A percentile compares a stretch with the other conserved stretches of the same genome.
Conservation (phyloP, 2,329 filamentous ascomycete genomes). For the Chaetomiaceae sp. region DNA sequence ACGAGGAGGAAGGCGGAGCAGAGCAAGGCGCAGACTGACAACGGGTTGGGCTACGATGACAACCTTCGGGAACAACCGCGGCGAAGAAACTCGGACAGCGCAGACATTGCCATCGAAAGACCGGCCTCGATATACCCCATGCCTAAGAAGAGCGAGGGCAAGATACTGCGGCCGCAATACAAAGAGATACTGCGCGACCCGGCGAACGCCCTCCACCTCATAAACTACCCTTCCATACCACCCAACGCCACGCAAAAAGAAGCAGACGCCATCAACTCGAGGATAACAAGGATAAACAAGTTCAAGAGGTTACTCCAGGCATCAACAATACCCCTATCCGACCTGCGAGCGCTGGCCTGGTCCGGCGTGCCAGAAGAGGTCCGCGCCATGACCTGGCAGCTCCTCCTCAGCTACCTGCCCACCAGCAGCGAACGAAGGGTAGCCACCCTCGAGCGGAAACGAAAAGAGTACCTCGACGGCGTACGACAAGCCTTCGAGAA, state of each 20-base stretch:
- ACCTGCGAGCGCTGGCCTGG: slow-evolving; percentile 85
- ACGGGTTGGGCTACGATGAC: slow-evolving; percentile 36
- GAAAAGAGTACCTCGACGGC: slow-evolving; percentile 93
- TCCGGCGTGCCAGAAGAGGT: slow-evolving; percentile 93
- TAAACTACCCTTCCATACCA: slow-evolving; percentile 75
- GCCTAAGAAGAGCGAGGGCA: slow-evolving; percentile 84
- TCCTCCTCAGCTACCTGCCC: slow-evolving; percentile 89
- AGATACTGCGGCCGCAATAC: slow-evolving; percentile 94
- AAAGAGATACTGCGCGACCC: slow-evolving; percentile 90
- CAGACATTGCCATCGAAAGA: slow-evolving; percentile 89
- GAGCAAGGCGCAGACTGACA: slow-evolving; percentile 30
- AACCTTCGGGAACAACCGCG: slow-evolving; percentile 36
- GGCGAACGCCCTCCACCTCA: slow-evolving; percentile 90
- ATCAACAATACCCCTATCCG: slow-evolving; percentile 79
- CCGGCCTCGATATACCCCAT: slow-evolving; percentile 79
- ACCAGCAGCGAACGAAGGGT: slow-evolving; percentile 94
- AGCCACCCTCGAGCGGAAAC: slow-evolving; percentile 83
- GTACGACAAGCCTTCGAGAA: slow-evolving; percentile 70
- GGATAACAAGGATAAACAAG: slow-evolving; percentile 93
- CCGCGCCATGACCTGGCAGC: slow-evolving; percentile 97
- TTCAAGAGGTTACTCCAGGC: slow-evolving; percentile 95
- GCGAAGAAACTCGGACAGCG: slow-evolving; percentile 75
- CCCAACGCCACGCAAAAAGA: slow-evolving; percentile 75
- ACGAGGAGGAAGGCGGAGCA: slow-evolving; percentile 48
- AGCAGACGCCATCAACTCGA: slow-evolving; percentile 76